Percentiles rank a stretch among this genome's conserved stretches.
These are phyloP conservation scores for Lichtheimia corymbifera DNA, from an alignment of 371 early-diverging fungal genomes.

Conservation along the genomic window DNA sequence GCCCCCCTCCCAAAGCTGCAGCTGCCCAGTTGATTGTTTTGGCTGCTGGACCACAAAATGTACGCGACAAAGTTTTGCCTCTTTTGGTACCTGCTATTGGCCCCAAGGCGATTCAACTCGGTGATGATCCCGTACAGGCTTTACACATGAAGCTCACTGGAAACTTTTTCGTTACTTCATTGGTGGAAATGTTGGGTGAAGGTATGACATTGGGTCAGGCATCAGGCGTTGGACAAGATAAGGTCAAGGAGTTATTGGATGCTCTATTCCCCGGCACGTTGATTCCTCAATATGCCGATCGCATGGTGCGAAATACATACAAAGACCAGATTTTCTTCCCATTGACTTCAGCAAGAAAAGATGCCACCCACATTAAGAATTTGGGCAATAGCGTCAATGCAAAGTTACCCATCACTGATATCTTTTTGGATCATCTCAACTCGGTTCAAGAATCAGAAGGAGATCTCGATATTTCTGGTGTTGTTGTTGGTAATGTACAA, in stretches of 20 bases:
- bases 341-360: conserved; percentile 34
- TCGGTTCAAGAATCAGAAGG: conserved; percentile 22
- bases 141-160: conserved; percentile 65
- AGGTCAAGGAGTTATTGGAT: conserved; percentile 58
- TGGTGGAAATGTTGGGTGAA: conserved; percentile 67
- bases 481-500: conserved; percentile 31
- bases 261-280: conserved; percentile 50
- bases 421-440: conserved; percentile 29
- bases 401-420: conserved; percentile 25
- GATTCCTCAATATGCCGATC: conserved; percentile 29
- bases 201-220: conserved; percentile 71
- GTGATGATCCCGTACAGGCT: conserved; percentile 44
- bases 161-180: conserved; percentile 62
- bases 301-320: conserved; percentile 39
- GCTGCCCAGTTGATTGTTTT: conserved; percentile 31
- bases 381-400: conserved; percentile 30
- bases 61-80: conserved; percentile 17
- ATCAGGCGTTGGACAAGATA: conserved; percentile 52
- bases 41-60: conserved; percentile 26
- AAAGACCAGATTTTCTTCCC: conserved; percentile 31
- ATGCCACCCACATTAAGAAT: conserved; percentile 35
- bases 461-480: conserved; percentile 38
- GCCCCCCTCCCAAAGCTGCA: conserved; percentile 38
- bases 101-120: conserved; percentile 42
- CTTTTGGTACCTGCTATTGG: conserved; percentile 38